Base-by-base conservation (phyloP, 495 filamentous ascomycete species). In the Podospora conica region DNA sequence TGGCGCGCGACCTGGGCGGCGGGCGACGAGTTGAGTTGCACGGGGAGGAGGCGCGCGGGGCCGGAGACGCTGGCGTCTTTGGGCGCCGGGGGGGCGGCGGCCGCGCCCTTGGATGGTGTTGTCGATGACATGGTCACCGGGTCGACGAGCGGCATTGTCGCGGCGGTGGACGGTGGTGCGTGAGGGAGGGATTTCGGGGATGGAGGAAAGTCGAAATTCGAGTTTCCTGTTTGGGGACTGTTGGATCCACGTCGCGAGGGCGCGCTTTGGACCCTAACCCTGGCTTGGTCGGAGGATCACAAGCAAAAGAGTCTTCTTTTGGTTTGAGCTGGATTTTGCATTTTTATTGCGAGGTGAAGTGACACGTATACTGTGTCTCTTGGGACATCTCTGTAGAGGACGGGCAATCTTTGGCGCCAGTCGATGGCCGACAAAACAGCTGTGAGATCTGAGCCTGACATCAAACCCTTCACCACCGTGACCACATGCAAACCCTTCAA, bases 71-170 rank as follows among this genome's bases (percentile, higher is more conserved):
- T 20, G 7, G 57, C 68, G 31, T 29, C 27, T 61, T 64, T 40
- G 40, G 53, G 40, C 21, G 27, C 57, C 28, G 63, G 62, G 7
- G 71, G 56, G 20, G 61, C 53, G n/a, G 64, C 64, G 18, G 55
- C 31, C 48, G 53, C 55, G 61, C 66, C 65, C 60, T 75, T 75
- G 21, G 63, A 23, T 31, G 29, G 40, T n/a, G n/a, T n/a, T n/a
- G n/a, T n/a, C 18, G 69, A 48, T 33, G 71, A 63, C 72, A 74
- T 75, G 48, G 72, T 76, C 58, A 73, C 69, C 29, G 70, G 71
- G 31, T 78, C 75, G 29, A 75, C 62, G 55, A 76, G 68, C 18
- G 75, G 69, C 77, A 78, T 79, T 15, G 59, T 54, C 15, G 18
- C 6, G 40, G 18, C 27, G 33, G 60, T 53, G 56, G 29, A 20